Evolutionary conservation across 2,329 filamentous ascomycete genomes (phyloP).

Genomic region (Sclerotinia minor): DNA sequence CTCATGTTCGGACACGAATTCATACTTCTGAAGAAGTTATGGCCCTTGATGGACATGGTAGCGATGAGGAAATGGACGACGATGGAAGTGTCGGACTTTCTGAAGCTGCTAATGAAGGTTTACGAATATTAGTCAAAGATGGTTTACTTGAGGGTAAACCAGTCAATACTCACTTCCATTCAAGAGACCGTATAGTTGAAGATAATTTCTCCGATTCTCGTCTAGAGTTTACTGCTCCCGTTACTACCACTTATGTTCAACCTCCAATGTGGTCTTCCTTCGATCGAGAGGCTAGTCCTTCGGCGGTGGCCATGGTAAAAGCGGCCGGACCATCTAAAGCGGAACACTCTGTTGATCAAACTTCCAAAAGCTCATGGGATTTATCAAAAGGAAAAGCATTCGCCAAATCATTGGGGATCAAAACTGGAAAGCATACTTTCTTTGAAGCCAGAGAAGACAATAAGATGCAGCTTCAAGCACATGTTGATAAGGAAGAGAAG

Average conservation of each 20-base stretch:
- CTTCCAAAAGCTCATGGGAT: not conserved
- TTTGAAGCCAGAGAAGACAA: slow-evolving; percentile 41
- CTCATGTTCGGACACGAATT: slow-evolving; percentile 18
- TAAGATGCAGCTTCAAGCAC: slow-evolving; percentile 30
- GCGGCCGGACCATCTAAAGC: slow-evolving; percentile 13
- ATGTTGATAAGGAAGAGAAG: slow-evolving; percentile 4
- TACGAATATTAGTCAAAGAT: slow-evolving; percentile 33
- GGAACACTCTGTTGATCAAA: not conserved
- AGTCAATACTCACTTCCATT: not conserved
- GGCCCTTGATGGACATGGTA: not conserved
- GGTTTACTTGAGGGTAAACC: slow-evolving; percentile 22
- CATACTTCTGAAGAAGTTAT: slow-evolving; percentile 8
- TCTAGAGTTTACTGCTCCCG: not conserved
- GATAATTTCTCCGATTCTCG: not conserved
- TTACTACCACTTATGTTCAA: not conserved
- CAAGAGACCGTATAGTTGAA: not conserved
- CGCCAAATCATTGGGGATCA: slow-evolving; percentile 34
- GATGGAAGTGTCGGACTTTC: slow-evolving; percentile 34
- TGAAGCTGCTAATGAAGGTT: slow-evolving; percentile 34
- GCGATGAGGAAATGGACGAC: slow-evolving; percentile 21
- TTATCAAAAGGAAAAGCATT: slow-evolving; percentile 7
- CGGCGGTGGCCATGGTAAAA: slow-evolving; percentile 45
- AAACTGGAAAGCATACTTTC: slow-evolving; percentile 39
- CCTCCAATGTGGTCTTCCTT: not conserved
- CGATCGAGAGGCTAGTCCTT: slow-evolving; percentile 42